A percentile compares a stretch with the other conserved stretches of the same genome.
Evolutionary conservation across 2,329 filamentous ascomycete species (phyloP).

Genomic region (Pyrenophora seminiperda): DNA sequence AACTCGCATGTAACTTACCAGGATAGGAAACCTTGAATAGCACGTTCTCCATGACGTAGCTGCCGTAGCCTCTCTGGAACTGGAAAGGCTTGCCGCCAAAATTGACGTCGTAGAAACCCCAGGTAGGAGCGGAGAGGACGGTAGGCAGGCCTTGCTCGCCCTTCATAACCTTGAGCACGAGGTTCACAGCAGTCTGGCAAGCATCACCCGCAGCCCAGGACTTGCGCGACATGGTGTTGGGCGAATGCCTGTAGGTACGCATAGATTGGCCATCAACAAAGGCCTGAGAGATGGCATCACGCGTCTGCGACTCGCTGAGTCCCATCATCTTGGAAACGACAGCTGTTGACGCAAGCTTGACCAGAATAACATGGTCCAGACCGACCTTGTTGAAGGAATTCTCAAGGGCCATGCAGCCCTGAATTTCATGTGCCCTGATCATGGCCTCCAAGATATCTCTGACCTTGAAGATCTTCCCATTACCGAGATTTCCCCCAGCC

Average conservation of each 20-base stretch:
- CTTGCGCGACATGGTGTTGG: constrained; percentile 99
- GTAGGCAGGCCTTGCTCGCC: constrained; percentile 91
- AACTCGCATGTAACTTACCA: constrained; percentile 59
- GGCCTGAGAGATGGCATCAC: constrained; percentile 93
- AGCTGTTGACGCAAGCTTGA: constrained; percentile 95
- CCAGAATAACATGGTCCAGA: constrained; percentile 94
- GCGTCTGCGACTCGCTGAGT: constrained; percentile 85
- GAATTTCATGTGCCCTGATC: constrained; percentile 99
- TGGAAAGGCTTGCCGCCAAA: constrained; percentile 91
- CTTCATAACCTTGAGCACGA: constrained; percentile 87
- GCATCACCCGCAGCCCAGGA: constrained; percentile 98
- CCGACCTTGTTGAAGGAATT: constrained; percentile 99
- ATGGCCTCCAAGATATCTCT: constrained; percentile 93
- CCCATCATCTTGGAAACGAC: constrained; percentile 96
- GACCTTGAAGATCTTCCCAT: constrained; percentile 81
- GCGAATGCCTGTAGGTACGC: constrained; percentile 94
- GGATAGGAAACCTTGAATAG: constrained; percentile 99
- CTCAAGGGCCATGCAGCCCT: constrained; percentile 93
- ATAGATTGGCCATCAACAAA: constrained; percentile 97
- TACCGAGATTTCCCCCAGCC: constrained; percentile 73
- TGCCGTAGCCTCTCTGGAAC: constrained; percentile 95
- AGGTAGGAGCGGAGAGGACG: constrained; percentile 87
- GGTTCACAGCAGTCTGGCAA: constrained; percentile 91
- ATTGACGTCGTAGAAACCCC: constrained; percentile 98
- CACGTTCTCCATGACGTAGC: constrained; percentile 99